Evolutionary conservation across 176 grass and related monocot genomes (phyloP).

Genomic region (Zea luxurians): DNA sequence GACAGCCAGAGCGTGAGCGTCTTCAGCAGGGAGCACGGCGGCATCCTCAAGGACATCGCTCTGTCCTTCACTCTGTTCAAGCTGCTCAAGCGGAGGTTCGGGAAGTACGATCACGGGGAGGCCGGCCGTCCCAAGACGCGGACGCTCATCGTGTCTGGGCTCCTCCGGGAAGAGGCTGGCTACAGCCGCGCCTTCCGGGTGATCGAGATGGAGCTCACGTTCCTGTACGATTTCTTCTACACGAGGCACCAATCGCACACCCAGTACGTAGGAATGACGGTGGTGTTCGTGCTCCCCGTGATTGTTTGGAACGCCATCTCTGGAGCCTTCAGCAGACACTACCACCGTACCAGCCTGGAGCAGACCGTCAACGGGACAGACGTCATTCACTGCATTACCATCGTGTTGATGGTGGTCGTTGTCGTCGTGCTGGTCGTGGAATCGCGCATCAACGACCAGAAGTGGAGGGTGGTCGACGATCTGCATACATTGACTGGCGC

Average conservation of each 20-base stretch:
- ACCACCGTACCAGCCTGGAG: conserved; percentile 17
- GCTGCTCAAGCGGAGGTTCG: conserved; percentile 29
- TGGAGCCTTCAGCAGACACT: conserved; percentile 18
- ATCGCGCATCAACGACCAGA: conserved; percentile 22
- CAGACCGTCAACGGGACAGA: background rate
- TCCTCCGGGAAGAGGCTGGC: background rate
- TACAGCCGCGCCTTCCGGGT: conserved; percentile 9
- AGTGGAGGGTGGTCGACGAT: conserved; percentile 16
- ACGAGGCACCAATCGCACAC: conserved; percentile 31
- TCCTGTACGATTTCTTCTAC: conserved; percentile 36
- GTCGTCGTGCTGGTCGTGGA: background rate
- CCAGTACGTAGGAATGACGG: background rate
- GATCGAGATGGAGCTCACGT: conserved; percentile 30
- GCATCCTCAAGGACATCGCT: background rate
- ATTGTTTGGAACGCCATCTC: conserved; percentile 12
- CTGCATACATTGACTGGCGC: conserved; percentile 4
- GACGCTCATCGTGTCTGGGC: conserved; percentile 12
- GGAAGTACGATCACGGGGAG: background rate
- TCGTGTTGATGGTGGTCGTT: background rate
- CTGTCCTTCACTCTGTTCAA: conserved; percentile 29
- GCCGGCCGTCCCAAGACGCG: conserved; percentile 17
- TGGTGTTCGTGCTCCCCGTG: background rate
- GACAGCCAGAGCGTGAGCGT: background rate
- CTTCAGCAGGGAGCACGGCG: background rate
- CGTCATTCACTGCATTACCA: background rate